These are phyloP conservation scores for Leccinum rimulosum DNA, from an alignment of 768 basidiomycete species.

Conservation along the genomic window DNA sequence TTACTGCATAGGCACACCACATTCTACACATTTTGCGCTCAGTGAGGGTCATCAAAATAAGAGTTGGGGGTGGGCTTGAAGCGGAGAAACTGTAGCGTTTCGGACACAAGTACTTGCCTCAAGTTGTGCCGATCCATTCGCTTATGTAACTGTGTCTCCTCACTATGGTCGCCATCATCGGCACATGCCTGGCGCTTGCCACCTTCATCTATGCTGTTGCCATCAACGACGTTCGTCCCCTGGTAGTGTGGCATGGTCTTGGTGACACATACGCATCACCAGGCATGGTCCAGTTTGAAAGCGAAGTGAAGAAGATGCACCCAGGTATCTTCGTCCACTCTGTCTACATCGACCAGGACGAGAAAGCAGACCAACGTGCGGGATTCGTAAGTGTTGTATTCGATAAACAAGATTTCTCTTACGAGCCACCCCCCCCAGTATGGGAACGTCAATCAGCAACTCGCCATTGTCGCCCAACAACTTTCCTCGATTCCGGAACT, in stretches of 20 bases:
- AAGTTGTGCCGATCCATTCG: not conserved
- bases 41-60: not conserved
- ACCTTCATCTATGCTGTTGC: constrained; percentile 11
- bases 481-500: constrained; percentile 64
- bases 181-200: constrained; percentile 16
- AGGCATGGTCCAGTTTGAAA: constrained; percentile 68
- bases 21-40: not conserved
- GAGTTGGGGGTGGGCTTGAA: not conserved
- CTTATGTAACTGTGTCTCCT: constrained; percentile 5
- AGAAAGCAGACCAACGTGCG: constrained; percentile 62
- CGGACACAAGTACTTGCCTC: no score
- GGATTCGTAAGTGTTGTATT: constrained; percentile 58
- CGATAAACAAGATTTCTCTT: constrained; percentile 1
- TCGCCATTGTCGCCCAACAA: constrained; percentile 63
- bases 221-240: constrained; percentile 40
- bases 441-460: constrained; percentile 72
- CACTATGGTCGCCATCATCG: constrained; percentile 15
- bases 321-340: constrained; percentile 78
- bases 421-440: constrained; percentile 44
- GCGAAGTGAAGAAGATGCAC: constrained; percentile 57
- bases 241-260: constrained; percentile 80
- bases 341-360: constrained; percentile 61
- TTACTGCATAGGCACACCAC: not conserved
- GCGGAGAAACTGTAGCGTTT: not conserved
- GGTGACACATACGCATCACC: constrained; percentile 76